phyloP scores from a whole-genome alignment of 2,329 filamentous ascomycete species.

The Penicillium sp. region DNA sequence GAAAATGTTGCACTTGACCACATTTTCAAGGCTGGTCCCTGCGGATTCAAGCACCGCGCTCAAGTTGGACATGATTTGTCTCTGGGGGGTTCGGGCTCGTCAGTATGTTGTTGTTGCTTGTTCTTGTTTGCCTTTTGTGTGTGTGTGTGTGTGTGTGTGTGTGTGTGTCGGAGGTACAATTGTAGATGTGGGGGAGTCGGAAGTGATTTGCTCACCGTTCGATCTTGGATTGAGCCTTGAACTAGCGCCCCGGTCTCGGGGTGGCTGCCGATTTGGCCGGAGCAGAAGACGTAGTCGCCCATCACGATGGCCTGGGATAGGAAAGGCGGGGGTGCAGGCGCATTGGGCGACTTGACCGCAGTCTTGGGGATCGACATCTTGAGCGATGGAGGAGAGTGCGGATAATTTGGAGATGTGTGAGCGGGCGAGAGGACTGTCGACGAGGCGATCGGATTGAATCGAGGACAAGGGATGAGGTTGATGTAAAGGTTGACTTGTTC shows the following conservation, averaged over 20 bases:
- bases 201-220: constrained; percentile 40
- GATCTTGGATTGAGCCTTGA: constrained; percentile 50
- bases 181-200: too few species aligned
- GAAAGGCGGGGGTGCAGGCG: constrained; percentile 46
- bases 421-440: not conserved
- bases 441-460: too few species aligned
- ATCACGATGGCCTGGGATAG: constrained; percentile 55
- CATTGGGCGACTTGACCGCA: constrained; percentile 38
- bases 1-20: constrained; percentile 62
- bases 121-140: too few species aligned
- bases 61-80: constrained; percentile 50
- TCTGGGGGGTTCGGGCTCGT: constrained; percentile 22
- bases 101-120: too few species aligned
- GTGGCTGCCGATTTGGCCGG: constrained; percentile 55
- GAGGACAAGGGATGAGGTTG: too few species aligned
- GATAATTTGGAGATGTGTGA: not conserved
- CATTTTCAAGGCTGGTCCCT: constrained; percentile 52
- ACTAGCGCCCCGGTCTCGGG: constrained; percentile 48
- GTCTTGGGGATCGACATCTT: constrained; percentile 10
- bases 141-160: too few species aligned
- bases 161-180: not conserved
- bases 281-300: constrained; percentile 62
- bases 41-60: constrained; percentile 54
- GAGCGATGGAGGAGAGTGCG: too few species aligned
- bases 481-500: too few species aligned